These are phyloP conservation scores for Brassica napus DNA, from an alignment of 345 rosid genomes.

Conservation along the genomic window DNA sequence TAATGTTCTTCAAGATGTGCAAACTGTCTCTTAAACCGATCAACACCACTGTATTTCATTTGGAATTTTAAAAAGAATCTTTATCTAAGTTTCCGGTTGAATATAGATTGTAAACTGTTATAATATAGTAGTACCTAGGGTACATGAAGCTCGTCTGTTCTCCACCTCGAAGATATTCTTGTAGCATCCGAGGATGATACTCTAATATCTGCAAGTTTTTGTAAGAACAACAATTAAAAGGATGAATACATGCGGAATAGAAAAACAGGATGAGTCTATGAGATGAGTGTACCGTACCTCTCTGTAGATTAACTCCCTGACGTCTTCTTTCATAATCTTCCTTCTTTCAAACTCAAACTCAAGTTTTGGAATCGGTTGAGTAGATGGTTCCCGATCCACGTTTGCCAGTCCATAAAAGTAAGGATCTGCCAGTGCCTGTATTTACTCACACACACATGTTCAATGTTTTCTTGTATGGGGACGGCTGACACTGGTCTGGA, in stretches of 20 bases:
- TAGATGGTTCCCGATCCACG: constrained; percentile 90
- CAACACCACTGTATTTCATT: constrained; percentile 71
- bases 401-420: constrained; percentile 84
- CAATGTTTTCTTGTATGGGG: background rate
- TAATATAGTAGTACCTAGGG: constrained; percentile 61
- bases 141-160: constrained; percentile 97
- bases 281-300: constrained; percentile 73
- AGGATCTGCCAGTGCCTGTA: constrained; percentile 90
- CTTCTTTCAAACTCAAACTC: constrained; percentile 99
- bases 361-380: constrained; percentile 87
- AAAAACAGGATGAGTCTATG: background rate
- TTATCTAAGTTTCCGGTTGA: background rate
- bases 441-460: background rate
- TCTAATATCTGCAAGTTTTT: constrained; percentile 67
- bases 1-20: constrained; percentile 92
- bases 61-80: background rate
- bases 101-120: background rate
- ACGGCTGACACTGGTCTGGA: background rate
- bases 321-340: constrained; percentile 87
- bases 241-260: background rate
- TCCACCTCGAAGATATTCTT: constrained; percentile 92
- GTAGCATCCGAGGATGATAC: constrained; percentile 97
- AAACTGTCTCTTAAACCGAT: constrained; percentile 97
- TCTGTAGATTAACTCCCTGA: constrained; percentile 89
- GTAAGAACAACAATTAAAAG: background rate